A percentile compares a stretch with the other conserved stretches of the same genome.
phyloP scores from a whole-genome alignment of 2,329 filamentous ascomycete genomes.

The Colletotrichum tabaci region DNA sequence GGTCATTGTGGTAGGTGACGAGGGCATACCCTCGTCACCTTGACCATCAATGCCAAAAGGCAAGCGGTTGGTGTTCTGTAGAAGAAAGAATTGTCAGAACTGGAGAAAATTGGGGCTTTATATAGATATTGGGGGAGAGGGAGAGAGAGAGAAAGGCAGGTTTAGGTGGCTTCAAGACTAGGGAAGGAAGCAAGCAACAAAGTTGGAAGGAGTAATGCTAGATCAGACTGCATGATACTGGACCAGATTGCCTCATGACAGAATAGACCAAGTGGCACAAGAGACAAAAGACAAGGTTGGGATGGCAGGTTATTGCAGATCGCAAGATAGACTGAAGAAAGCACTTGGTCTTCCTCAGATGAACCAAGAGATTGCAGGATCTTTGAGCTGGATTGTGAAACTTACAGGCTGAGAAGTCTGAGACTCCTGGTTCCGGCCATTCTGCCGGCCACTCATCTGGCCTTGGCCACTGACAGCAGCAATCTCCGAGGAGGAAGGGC shows the following conservation, averaged over 20 bases:
- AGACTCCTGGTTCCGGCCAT: background rate
- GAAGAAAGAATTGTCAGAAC: background rate
- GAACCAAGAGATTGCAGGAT: too few species aligned
- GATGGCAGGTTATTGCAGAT: too few species aligned
- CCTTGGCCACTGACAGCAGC: background rate
- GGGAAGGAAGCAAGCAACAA: too few species aligned
- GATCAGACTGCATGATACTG: too few species aligned
- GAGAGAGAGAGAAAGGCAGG: too few species aligned
- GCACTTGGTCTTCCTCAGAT: too few species aligned
- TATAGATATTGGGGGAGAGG: background rate
- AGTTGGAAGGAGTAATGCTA: background rate
- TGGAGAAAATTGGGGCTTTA: background rate
- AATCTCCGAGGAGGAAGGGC: background rate
- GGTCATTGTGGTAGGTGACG: conserved; percentile 2
- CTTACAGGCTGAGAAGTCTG: background rate
- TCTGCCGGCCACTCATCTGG: background rate
- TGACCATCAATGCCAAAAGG: conserved; percentile 15
- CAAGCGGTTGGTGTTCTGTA: background rate
- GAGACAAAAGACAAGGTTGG: too few species aligned
- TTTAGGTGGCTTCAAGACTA: fast-evolving
- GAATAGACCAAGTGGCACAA: too few species aligned
- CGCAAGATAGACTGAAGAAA: background rate
- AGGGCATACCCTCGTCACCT: background rate
- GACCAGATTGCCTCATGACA: too few species aligned
- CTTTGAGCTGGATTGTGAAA: too few species aligned